Evolutionary conservation across 2,329 filamentous ascomycete genomes (phyloP), one percentile per base, ranked within the genome.

Genomic region (Stachybotrys elegans): DNA sequence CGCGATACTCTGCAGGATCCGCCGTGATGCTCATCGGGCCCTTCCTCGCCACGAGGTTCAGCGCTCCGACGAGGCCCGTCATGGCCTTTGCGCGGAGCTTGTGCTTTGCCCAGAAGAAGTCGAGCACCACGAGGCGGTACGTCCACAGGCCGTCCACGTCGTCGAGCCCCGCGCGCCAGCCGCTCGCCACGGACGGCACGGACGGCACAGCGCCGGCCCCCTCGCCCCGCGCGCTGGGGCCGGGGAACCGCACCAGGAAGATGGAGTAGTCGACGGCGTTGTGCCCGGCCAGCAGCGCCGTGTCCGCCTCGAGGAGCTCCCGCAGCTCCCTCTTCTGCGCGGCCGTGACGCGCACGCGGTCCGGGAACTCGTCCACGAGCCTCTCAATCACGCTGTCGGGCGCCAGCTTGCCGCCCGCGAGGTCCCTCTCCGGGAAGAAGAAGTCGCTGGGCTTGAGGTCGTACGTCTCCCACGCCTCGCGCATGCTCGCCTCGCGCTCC

Each of bases 101-200:
- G 61, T 88, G 83, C 62, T 84, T 86, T 0, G 83, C 79, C 85
- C 85, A 89, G 68, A 89, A 88, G 64, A 90, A 89, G 60, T 89
- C 86, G 25, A 89, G 68, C 13, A 89, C 63, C 0, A 83, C 75
- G 4, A 76, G 81, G 3, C 84, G 75, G 55, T 87, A 89, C 12
- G 82, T 67, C 70, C 82, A 84, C 52, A 79, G 78, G 0, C 78
- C 78, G 53, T 87, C 80, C 0, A 72, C 67, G 9, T 82, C 84
- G 1, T 63, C 52, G 0, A 88, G 55, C 0, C 85, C 85, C 0
- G 68, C 74, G 11, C 84, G 70, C 84, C 84, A 89, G 0, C 53
- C 48, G 5, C 57, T 48, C 1, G 53, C 52, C 4, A 55, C 47
- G 6, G 57, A 57, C 21, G 47, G 31, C 31, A 62, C 56, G 0